Base-by-base conservation (phyloP, 495 filamentous ascomycete species). In the Neurospora sp. region DNA sequence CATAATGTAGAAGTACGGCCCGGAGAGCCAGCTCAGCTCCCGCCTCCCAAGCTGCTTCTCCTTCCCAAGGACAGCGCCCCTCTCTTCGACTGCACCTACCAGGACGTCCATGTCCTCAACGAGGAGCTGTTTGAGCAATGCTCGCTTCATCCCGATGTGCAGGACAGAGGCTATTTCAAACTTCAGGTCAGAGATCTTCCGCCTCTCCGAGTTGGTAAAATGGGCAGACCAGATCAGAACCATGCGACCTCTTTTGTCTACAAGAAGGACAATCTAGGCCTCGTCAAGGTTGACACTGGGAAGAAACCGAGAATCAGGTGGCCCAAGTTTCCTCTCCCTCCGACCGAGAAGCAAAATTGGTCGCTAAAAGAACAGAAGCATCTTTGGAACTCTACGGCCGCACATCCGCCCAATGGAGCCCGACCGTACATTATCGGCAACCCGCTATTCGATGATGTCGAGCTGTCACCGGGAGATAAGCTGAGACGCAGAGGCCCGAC, bases 361-460 rank as follows among this genome's bases (percentile, higher is more conserved):
- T 71, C 78, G 5, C 39, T 77, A 5, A 71, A 73, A 9, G 76
- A 80, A 70, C 79, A 81, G 42, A 71, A 54, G 39, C 73, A 80
- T 0, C 76, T 81, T 11, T 81, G 79, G 79, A 81, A 81, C 39
- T 72, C 76, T 4, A 77, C 78, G 6, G 79, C 79, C 14, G 70
- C 70, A 8, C 44, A 77, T 31, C 79, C 79, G 3, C 79, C 79
- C 1, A 76, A 75, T 16, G 79, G 79, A 7, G 72, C 72, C 6
- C 60, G 73, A 70, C 74, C 76, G 0, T 81, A 81, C 72, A 81
- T 81, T 71, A 81, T 81, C 44, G 79, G 79, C 39, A 81, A 81
- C 35, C 79, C 79, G n/a, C 73, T 81, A 39, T 81, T 81, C 37
- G 62, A 76, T 9, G 79, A 81, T 54, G 73, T 79, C 46, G 78